Percentiles rank a stretch among this genome's conserved stretches.
Conservation (phyloP, 108 stramenopile species). For the Schizochytrium sp. region DNA sequence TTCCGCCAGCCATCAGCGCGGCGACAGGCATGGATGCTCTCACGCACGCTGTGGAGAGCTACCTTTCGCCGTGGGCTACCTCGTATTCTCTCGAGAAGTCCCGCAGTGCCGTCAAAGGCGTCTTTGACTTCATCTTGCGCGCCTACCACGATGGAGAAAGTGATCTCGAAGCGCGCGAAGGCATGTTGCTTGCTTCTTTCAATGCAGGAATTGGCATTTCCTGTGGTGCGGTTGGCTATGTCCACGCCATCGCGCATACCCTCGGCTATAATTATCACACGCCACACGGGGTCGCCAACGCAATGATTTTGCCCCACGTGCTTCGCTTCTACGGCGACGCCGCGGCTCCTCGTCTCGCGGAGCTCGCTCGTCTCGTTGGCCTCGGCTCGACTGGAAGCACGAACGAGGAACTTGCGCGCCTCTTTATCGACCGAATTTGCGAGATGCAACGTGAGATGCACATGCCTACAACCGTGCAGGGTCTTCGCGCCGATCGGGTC, state of each 20-base stretch:
- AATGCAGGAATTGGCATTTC: background rate
- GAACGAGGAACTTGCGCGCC: too few species aligned
- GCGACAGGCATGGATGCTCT: background rate
- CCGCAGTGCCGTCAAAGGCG: background rate
- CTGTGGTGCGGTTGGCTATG: background rate
- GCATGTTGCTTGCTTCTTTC: background rate
- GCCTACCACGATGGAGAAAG: background rate
- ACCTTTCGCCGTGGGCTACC: background rate
- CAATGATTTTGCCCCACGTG: too few species aligned
- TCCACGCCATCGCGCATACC: background rate
- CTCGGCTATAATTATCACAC: background rate
- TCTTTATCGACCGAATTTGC: too few species aligned
- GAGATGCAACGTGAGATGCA: too few species aligned
- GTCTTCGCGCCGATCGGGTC: too few species aligned
- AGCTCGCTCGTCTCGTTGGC: too few species aligned
- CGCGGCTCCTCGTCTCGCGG: too few species aligned
- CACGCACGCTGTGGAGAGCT: background rate
- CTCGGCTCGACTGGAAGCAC: too few species aligned
- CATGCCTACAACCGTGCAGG: too few species aligned
- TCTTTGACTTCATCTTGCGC: background rate
- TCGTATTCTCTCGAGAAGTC: background rate
- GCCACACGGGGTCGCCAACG: background rate
- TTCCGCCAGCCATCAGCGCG: too few species aligned
- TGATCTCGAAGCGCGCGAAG: background rate
- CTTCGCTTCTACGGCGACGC: too few species aligned